phyloP scores from a whole-genome alignment of 2,329 filamentous ascomycete species.

The Paracamarosporium sp. region DNA sequence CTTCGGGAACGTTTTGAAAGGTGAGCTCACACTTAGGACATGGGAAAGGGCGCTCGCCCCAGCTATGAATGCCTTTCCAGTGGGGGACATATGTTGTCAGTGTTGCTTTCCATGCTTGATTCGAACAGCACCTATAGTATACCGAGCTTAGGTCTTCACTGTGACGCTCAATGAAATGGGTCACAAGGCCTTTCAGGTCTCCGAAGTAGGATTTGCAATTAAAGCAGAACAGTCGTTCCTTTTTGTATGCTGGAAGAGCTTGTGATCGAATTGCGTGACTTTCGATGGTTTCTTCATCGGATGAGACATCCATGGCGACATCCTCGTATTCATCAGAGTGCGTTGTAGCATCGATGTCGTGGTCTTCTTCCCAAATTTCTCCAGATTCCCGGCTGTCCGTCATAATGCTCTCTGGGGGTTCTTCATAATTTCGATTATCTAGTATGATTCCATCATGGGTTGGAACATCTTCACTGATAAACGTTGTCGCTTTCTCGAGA shows the following conservation, averaged over 20 bases:
- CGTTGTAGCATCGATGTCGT: background rate
- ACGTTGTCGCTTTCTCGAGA: background rate
- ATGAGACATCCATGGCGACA: background rate
- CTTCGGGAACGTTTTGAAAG: background rate
- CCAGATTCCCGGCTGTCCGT: background rate
- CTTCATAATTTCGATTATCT: background rate
- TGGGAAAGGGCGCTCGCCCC: background rate
- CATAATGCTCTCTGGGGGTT: background rate
- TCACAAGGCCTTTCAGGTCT: background rate
- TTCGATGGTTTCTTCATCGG: background rate
- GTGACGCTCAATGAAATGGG: background rate
- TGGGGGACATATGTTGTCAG: background rate
- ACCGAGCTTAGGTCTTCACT: background rate
- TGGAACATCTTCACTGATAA: background rate
- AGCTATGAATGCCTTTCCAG: background rate
- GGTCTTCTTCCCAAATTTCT: background rate
- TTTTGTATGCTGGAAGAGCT: background rate
- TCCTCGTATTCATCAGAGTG: background rate
- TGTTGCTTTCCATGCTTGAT: background rate
- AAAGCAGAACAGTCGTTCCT: background rate
- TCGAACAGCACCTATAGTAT: background rate
- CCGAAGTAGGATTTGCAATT: background rate
- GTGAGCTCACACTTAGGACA: background rate
- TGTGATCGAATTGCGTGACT: background rate
- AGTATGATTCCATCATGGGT: background rate